A percentile compares a stretch with the other conserved stretches of the same genome.
phyloP scores from a whole-genome alignment of 1,139 yeast genomes.

The Sugiyamaella pinicola region DNA sequence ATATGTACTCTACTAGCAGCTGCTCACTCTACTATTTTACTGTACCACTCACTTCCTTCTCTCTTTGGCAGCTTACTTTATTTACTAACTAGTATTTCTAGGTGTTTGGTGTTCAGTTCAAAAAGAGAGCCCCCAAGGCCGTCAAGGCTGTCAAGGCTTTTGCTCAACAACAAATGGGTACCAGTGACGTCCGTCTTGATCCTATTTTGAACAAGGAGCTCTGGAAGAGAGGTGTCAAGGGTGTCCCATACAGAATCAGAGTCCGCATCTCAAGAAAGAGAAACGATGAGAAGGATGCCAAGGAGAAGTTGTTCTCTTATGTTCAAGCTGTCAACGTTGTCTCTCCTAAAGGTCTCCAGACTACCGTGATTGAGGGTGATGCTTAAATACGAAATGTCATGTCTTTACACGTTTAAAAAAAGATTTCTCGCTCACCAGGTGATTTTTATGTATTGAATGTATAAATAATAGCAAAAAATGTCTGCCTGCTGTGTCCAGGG shows the following conservation, averaged over 20 bases:
- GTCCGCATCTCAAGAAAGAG: slow-evolving; percentile 99
- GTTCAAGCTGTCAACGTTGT: slow-evolving; percentile 98
- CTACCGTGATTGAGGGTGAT: slow-evolving; percentile 85
- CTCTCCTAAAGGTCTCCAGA: slow-evolving; percentile 95
- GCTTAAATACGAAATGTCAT: slow-evolving; percentile 17
- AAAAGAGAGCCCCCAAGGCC: slow-evolving; percentile 99
- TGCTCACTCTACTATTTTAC: too few species aligned
- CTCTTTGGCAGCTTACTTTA: too few species aligned
- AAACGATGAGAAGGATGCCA: slow-evolving; percentile 99
- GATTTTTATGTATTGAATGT: slow-evolving; percentile 19
- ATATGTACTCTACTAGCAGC: too few species aligned
- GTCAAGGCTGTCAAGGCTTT: slow-evolving; percentile 99
- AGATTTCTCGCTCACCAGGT: slow-evolving; percentile 10
- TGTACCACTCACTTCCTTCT: too few species aligned
- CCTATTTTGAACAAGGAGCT: slow-evolving; percentile 97
- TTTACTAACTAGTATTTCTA: slow-evolving; percentile 38
- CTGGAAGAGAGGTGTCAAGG: slow-evolving; percentile 99
- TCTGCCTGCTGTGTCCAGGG: too few species aligned
- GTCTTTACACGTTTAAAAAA: slow-evolving; percentile 11
- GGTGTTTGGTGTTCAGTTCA: slow-evolving; percentile 98
- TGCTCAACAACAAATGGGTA: slow-evolving; percentile 99
- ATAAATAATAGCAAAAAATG: slow-evolving; percentile 8
- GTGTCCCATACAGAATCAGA: slow-evolving; percentile 98
- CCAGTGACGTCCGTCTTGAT: slow-evolving; percentile 98
- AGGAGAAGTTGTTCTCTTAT: slow-evolving; percentile 96